phyloP scores from a whole-genome alignment of 2,329 filamentous ascomycete species.

The Microdochium paspali region DNA sequence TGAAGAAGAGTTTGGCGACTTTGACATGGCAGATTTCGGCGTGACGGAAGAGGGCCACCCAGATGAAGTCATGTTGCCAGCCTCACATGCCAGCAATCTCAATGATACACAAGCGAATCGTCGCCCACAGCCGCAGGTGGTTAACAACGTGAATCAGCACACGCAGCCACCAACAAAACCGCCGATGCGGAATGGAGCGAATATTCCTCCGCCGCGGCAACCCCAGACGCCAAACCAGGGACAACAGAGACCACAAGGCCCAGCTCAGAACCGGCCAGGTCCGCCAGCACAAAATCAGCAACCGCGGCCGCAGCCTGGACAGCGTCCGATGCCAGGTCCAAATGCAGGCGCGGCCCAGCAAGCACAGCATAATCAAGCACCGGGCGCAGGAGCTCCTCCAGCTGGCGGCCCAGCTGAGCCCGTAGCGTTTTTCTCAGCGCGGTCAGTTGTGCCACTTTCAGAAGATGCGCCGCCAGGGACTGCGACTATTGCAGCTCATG shows the following conservation, averaged over 20 bases:
- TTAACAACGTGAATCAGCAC: slow-evolving; percentile 9
- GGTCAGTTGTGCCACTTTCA: slow-evolving; percentile 48
- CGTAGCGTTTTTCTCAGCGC: slow-evolving; percentile 62
- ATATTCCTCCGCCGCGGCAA: slow-evolving; percentile 18
- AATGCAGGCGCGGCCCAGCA: slow-evolving; percentile 9
- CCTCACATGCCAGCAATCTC: slow-evolving; percentile 16
- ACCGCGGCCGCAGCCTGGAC: slow-evolving; percentile 9
- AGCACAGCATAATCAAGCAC: slow-evolving; percentile 16
- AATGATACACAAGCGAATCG: slow-evolving; percentile 17
- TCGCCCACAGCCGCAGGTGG: slow-evolving; percentile 9
- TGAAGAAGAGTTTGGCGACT: slow-evolving; percentile 41
- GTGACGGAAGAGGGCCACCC: slow-evolving; percentile 62
- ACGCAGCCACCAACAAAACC: slow-evolving; percentile 29
- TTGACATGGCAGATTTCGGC: slow-evolving; percentile 70
- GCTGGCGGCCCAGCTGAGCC: slow-evolving; percentile 24
- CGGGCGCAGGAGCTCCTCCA: slow-evolving; percentile 17
- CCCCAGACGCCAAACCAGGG: slow-evolving; percentile 26
- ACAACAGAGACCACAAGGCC: slow-evolving; percentile 12
- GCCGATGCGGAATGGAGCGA: slow-evolving; percentile 17
- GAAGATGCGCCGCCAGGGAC: slow-evolving; percentile 33
- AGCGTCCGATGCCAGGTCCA: slow-evolving; percentile 5
- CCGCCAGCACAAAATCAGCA: slow-evolving; percentile 5
- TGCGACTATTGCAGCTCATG: slow-evolving; percentile 30
- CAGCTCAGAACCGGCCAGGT: slow-evolving; percentile 14
- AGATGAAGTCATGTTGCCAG: slow-evolving; percentile 60